These are phyloP conservation scores for Apiotrichum mycotoxinovorans DNA, from an alignment of 1,284 basidiomycete genomes.

Conservation along the genomic window DNA sequence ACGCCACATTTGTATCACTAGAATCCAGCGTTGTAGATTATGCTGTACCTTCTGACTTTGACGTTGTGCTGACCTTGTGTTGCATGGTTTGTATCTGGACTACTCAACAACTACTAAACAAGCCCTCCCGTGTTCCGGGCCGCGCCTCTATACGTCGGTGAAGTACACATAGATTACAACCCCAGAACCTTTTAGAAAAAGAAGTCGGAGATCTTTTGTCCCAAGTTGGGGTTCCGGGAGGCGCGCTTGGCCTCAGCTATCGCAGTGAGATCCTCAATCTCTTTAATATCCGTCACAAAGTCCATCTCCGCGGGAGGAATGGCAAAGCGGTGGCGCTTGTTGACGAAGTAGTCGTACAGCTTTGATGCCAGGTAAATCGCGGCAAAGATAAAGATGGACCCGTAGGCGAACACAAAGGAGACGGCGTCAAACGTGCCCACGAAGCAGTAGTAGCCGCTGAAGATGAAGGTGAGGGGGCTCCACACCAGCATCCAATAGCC, in stretches of 20 bases:
- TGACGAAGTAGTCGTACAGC: slow-evolving; percentile 18
- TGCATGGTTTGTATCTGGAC: too few species aligned
- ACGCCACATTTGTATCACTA: too few species aligned
- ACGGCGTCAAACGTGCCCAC: slow-evolving; percentile 2
- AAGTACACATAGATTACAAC: too few species aligned
- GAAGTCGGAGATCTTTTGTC: slow-evolving; percentile 19
- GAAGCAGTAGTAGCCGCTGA: slow-evolving; percentile 29
- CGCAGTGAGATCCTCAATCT: slow-evolving; percentile 25
- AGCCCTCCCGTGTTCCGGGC: too few species aligned
- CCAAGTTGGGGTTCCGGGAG: slow-evolving; percentile 5
- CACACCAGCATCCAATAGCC: slow-evolving; percentile 29
- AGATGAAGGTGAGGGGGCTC: slow-evolving; percentile 22
- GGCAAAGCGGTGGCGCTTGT: slow-evolving; percentile 16
- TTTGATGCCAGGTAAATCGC: slow-evolving; percentile 35
- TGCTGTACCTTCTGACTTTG: too few species aligned
- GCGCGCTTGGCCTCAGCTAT: slow-evolving; percentile 24
- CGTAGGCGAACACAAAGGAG: slow-evolving; percentile 21
- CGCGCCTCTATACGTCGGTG: too few species aligned
- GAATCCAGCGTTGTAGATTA: too few species aligned
- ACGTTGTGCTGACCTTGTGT: too few species aligned
- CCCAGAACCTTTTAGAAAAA: too few species aligned
- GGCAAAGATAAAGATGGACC: slow-evolving; percentile 35
- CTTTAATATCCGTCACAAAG: slow-evolving; percentile 22
- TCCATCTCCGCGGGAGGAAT: slow-evolving; percentile 24
- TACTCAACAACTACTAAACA: too few species aligned